Base-by-base conservation (phyloP, 202 grass and related monocot genomes). In the Digitaria exilis region DNA sequence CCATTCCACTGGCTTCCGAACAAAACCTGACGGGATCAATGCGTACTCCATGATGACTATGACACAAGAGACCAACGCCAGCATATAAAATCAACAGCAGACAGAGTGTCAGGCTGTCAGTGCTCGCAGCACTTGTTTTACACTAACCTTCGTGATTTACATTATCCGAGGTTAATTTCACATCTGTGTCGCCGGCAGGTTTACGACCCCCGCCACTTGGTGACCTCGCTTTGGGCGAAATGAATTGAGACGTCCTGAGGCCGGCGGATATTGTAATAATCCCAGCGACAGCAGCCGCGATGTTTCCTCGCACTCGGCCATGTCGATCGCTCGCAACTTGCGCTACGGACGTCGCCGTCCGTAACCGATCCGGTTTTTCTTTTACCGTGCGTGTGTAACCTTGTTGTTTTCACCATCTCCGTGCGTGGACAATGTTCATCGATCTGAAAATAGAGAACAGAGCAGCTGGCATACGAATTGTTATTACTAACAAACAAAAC, bases 221-320 rank as follows among this genome's bases (percentile, higher is more conserved):
- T 85, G 4, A 8, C 54, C 22, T 72, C 13, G 24, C 30, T 39
- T 39, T 71, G 75, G 55, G 5, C 24, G 56, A n/a, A 75, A 67
- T 75, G 10, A 80, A 74, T 80, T 35, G 45, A 64, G 26, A 17
- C 39, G 28, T 25, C 69, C 7, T 43, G 18, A 19, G 17, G 57
- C 26, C 9, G 74, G 64, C 37, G 37, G 67, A 74, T 74, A 75
- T 12, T 17, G 28, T 37, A 28, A 67, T 37, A 28, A 67, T 75
- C 77, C 26, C 2, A 26, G 48, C 46, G 84, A 86, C 35, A 75
- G 77, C 28, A 21, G 37, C 77, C 28, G 7, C 69, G 60, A 86
- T 50, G 69, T 31, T 68, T 75, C 59, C 21, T 22, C 7, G 60
- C 69, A 50, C 35, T 69, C 72, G 5, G 24, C 76, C 67, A 2